Conservation (phyloP, 495 filamentous ascomycete genomes). For the Bombardia bombarda region DNA sequence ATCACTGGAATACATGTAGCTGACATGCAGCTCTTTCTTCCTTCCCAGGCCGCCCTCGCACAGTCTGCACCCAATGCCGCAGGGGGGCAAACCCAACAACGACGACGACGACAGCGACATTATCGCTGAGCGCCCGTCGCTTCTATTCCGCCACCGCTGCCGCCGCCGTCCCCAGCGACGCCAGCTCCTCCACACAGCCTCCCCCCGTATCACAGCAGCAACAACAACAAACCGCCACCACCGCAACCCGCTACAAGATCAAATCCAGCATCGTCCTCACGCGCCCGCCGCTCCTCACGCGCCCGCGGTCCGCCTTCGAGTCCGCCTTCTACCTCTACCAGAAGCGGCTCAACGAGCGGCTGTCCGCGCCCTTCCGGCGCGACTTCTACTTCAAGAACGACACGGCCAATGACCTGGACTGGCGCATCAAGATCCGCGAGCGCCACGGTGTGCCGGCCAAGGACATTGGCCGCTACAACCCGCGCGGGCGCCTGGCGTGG, state of each 20-base stretch:
- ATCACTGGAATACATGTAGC: no score
- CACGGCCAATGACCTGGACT: constrained; percentile 77
- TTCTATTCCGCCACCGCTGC: constrained; percentile 4
- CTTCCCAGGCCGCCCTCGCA: background rate
- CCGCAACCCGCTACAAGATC: constrained; percentile 49
- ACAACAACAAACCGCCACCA: background rate
- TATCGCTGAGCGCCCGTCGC: constrained; percentile 2
- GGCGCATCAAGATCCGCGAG: constrained; percentile 76
- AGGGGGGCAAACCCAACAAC: background rate
- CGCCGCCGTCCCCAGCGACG: background rate
- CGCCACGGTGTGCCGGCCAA: constrained; percentile 62
- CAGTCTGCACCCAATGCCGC: constrained; percentile 15
- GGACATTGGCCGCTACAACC: constrained; percentile 81
- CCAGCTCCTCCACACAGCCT: background rate
- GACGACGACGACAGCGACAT: constrained; percentile 1
- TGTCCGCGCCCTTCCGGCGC: constrained; percentile 78
- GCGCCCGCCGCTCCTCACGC: constrained; percentile 80
- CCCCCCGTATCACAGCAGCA: background rate
- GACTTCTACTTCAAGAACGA: constrained; percentile 96
- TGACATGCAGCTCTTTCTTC: background rate
- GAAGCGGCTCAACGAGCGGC: constrained; percentile 88
- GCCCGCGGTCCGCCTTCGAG: constrained; percentile 77
- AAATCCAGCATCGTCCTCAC: constrained; percentile 78
- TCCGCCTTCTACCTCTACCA: constrained; percentile 93
- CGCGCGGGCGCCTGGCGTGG: constrained; percentile 70